Base-by-base conservation (phyloP, 768 basidiomycete genomes). In the Naganishia randhawae region DNA sequence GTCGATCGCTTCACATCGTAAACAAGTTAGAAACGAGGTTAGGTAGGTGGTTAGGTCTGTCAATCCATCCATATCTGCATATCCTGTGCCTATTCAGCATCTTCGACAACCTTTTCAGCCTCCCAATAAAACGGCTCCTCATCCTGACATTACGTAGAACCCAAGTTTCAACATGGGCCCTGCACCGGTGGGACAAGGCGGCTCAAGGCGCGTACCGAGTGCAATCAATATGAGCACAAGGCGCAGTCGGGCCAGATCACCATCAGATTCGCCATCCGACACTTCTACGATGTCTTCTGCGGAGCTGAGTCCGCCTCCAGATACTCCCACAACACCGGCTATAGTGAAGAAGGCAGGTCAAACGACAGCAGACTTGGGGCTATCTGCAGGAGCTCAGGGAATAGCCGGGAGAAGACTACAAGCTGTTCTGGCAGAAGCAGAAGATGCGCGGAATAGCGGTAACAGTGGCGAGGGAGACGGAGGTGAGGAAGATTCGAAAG, bases 291-390 rank as follows among this genome's bases (percentile, higher is more conserved):
- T 61, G 57, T 61, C 66, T 29, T 67, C 66, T 13, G 53, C 31
- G 13, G 41, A 50, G 4, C 66, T 67, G 9, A 48, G 39, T 27
- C 53, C 66, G 6, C 41, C 54, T 39, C 66, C 66, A 48, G 66
- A 48, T 51, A 55, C 25, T 19, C 66, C 53, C 29, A 35, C 55
- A n/a, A 67, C 52, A 17, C 57, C 57, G 11, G 57, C 57, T 25
- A 61, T 61, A n/a, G 57, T 61, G 25, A 39, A 41, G n/a, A 42
- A 17, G 39, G 37, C 57, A 39, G 31, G 32, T 7, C 27, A 55
- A 22, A 22, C 35, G 57, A 39, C 7, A 39, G 3, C 13, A 8
- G 19, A 61, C 11, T 13, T 13, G 10, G 39, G 25, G n/a, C 27
- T 29, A n/a, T 4, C 55, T 2, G n/a, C 35, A n/a, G 55, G 55